phyloP scores from a whole-genome alignment of 768 basidiomycete genomes.

The Rhizopogon rudus region DNA sequence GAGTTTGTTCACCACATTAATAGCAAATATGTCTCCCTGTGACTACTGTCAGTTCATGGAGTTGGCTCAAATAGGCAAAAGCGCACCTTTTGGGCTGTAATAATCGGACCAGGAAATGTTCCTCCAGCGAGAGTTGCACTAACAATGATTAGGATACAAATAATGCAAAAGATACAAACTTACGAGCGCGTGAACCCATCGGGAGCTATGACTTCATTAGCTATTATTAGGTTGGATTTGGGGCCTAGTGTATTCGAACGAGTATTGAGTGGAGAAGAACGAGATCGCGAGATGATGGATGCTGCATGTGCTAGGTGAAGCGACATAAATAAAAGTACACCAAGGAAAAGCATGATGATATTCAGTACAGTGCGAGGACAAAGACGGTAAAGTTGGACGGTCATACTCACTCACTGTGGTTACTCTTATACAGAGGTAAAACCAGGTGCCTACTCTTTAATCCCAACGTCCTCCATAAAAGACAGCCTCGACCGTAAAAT shows the following conservation, averaged over 20 bases:
- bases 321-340: not conserved
- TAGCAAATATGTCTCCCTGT: conserved; percentile 16
- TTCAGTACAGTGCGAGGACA: not conserved
- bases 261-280: conserved; percentile 2
- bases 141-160: not conserved
- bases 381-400: not conserved
- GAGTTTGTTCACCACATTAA: conserved; percentile 23
- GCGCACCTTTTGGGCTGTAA: conserved; percentile 27
- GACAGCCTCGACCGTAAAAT: not conserved
- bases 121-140: conserved; percentile 35
- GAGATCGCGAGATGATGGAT: conserved; percentile 12
- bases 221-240: conserved; percentile 29
- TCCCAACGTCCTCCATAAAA: not conserved
- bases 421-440: not conserved
- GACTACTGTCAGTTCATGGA: not conserved
- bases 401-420: not conserved
- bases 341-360: not conserved
- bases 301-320: conserved; percentile 8
- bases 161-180: conserved; percentile 9
- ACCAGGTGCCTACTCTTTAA: not conserved
- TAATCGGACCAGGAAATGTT: conserved; percentile 36
- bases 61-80: not conserved
- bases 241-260: conserved; percentile 12
- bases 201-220: conserved; percentile 37
- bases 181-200: conserved; percentile 46